Percentiles rank a stretch among this genome's conserved stretches.
Evolutionary conservation across 352 stramenopile species (phyloP).

Genomic region (Saprolegnia parasitica): DNA sequence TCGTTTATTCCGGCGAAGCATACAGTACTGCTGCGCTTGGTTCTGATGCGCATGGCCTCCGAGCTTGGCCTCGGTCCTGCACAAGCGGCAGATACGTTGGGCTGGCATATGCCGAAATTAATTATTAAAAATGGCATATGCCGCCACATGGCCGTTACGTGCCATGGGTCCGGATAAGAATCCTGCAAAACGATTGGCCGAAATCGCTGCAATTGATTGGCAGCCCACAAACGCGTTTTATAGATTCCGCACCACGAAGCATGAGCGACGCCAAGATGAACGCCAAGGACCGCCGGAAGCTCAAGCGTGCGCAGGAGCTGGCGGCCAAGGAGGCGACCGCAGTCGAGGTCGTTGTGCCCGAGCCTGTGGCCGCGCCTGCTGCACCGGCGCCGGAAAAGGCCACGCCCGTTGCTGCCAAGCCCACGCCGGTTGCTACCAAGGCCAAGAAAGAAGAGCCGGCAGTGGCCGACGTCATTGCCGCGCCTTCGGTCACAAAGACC

Average conservation of each 20-base stretch:
- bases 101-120: neutral
- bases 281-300: constrained; percentile 74
- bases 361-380: constrained; percentile 2
- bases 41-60: too few relatives aligned
- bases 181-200: constrained; percentile 6
- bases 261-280: constrained; percentile 39
- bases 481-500: neutral
- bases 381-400: neutral
- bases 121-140: neutral
- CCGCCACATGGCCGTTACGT: neutral
- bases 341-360: neutral
- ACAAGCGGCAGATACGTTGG: neutral
- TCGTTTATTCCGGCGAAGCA: too few relatives aligned
- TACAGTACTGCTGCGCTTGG: too few relatives aligned
- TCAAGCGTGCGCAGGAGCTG: constrained; percentile 54
- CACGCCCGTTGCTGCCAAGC: neutral
- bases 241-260: neutral
- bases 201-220: constrained; percentile 15
- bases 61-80: too few relatives aligned
- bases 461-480: neutral
- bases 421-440: neutral
- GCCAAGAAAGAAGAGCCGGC: constrained; percentile 5
- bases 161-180: constrained; percentile 1
- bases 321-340: neutral
- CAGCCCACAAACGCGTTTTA: constrained; percentile 5